These are phyloP conservation scores for Xylaria venustula DNA, from an alignment of 495 filamentous ascomycete genomes.

Conservation along the genomic window DNA sequence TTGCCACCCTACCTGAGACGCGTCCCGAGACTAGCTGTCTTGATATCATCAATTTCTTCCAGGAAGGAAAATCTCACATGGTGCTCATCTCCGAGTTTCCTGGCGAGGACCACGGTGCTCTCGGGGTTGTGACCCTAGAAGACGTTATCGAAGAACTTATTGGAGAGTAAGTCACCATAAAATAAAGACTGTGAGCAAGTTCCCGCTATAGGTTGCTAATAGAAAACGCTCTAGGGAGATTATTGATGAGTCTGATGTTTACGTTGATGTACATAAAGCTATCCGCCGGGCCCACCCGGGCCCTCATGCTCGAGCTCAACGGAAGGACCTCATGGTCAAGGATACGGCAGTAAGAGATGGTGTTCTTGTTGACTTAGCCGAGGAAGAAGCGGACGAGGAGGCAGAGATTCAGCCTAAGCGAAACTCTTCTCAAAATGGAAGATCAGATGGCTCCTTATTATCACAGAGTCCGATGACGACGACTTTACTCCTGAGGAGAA, in stretches of 20 bases:
- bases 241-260: constrained; percentile 86
- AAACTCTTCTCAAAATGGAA: constrained; percentile 18
- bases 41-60: constrained; percentile 99
- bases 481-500: constrained; percentile 57
- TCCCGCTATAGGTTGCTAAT: constrained; percentile 9
- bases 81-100: constrained; percentile 90
- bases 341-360: constrained; percentile 28
- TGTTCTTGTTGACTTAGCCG: constrained; percentile 26
- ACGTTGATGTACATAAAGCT: constrained; percentile 94
- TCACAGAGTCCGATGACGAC: constrained; percentile 43
- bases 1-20: constrained; percentile 94
- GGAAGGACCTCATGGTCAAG: constrained; percentile 57
- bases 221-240: constrained; percentile 58
- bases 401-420: constrained; percentile 1
- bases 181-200: not conserved
- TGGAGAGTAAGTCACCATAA: constrained; percentile 70
- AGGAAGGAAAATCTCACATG: constrained; percentile 99
- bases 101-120: constrained; percentile 80
- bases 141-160: constrained; percentile 99
- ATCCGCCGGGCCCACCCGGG: constrained; percentile 64
- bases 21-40: constrained; percentile 91
- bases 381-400: constrained; percentile 5
- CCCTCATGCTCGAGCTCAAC: constrained; percentile 53
- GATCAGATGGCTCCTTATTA: constrained; percentile 28
- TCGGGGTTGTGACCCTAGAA: constrained; percentile 93